Base-by-base conservation (phyloP, 2,329 filamentous ascomycete genomes). In the Alternaria rosae region DNA sequence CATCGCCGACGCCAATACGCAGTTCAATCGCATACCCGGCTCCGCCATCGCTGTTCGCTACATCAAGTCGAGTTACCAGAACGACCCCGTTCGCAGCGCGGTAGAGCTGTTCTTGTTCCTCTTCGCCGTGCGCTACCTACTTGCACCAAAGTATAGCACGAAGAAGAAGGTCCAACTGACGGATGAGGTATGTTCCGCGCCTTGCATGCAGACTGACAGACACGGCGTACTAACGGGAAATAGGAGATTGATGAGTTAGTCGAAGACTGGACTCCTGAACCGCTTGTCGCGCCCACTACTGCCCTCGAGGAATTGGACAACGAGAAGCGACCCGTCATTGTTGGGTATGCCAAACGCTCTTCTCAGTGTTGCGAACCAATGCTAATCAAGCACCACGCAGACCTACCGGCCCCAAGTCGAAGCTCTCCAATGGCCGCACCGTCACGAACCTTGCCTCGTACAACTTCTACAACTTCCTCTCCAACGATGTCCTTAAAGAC, bases 391-490 rank as follows among this genome's bases (percentile, higher is more conserved):
- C 38, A 10, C 13, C 9, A 28, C 61, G 50, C 74, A 96, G 93
- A 52, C 91, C 94, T 6, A 94, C 93, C 1, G 94, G 93, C 10
- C 94, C 95, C 48, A 97, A 95, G 79, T 90, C 91, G 52, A 97
- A 95, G 79, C 87, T 99, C 57, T 85, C 89, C 50, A 97, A 90
- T 79, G 95, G 95, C 72, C 91, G 92, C 69, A 97, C 92, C 17
- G 95, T 97, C 23, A 93, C 88, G 59, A 99, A 99, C 78, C 89
- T 99, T 67, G 94, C 93, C 38, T 96, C 92, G 2, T 95, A 93
- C 82, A 99, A 99, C 80, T 97, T 95, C 81, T 98, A 97, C 85
- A 98, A 99, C 82, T 93, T 99, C 80, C 92, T 96, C 67, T 88
- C 89, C 55, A 97, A 97, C 78, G 94, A 98, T 65, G 87, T 90